These are phyloP conservation scores for Penicillium sp. DNA, from an alignment of 2,329 filamentous ascomycete genomes.

Conservation along the genomic window DNA sequence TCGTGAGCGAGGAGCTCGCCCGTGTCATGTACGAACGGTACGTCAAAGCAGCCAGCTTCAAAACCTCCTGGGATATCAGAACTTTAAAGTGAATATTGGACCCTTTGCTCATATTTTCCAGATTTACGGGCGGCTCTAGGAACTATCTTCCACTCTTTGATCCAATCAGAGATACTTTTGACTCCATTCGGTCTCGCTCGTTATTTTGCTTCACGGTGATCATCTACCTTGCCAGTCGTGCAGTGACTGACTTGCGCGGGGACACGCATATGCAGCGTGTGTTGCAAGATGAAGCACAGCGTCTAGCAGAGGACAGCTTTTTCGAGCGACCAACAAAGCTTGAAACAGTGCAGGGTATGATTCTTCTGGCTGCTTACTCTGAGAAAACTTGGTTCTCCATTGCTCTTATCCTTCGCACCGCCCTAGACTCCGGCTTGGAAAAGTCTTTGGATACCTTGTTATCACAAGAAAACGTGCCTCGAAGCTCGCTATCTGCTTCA, in stretches of 20 bases:
- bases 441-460: conserved; percentile 37
- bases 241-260: conserved; percentile 33
- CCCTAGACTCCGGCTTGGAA: conserved; percentile 37
- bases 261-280: conserved; percentile 38
- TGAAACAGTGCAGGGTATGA: conserved; percentile 41
- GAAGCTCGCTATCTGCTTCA: conserved; percentile 37
- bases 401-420: conserved; percentile 38
- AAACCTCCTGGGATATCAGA: not conserved
- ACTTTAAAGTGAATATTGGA: not conserved
- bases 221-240: conserved; percentile 38
- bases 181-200: conserved; percentile 38
- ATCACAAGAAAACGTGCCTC: conserved; percentile 31
- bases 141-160: conserved; percentile 38
- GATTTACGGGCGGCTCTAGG: conserved; percentile 36
- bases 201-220: conserved; percentile 40
- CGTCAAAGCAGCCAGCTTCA: not conserved
- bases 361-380: conserved; percentile 38
- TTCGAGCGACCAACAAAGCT: conserved; percentile 40
- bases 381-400: conserved; percentile 43
- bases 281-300: conserved; percentile 38
- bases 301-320: conserved; percentile 39
- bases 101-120: conserved; percentile 4
- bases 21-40: conserved; percentile 39
- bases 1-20: conserved; percentile 36
- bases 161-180: conserved; percentile 39